These are phyloP conservation scores for Pseudogymnoascus sp. DNA, from an alignment of 2,329 filamentous ascomycete genomes.

Conservation along the genomic window DNA sequence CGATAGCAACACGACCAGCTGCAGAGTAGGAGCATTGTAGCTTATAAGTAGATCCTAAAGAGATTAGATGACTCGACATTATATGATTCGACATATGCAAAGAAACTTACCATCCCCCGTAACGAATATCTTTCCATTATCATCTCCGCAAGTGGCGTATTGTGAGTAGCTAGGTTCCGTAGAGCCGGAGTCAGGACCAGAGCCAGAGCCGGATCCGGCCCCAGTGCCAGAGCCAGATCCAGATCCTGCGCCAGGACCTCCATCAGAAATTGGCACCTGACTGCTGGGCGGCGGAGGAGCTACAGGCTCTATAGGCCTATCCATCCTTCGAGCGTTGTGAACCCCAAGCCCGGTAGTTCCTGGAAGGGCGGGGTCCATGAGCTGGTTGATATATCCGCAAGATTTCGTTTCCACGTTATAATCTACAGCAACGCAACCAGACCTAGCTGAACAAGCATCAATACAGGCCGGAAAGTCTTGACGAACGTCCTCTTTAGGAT, in stretches of 20 bases:
- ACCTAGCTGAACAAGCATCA: conserved; percentile 12
- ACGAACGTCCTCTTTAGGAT: neutral
- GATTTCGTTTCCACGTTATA: conserved; percentile 4
- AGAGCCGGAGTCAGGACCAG: neutral
- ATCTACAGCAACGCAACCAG: conserved; percentile 12
- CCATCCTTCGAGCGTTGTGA: neutral
- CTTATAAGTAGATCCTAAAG: neutral
- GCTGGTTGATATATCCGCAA: neutral
- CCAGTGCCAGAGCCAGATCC: neutral
- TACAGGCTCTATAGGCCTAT: neutral
- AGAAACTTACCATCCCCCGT: neutral
- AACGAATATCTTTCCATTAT: neutral
- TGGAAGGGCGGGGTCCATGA: neutral
- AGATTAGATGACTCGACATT: neutral
- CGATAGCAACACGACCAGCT: neutral
- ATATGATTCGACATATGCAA: neutral
- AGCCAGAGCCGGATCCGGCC: neutral
- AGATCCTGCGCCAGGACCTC: neutral
- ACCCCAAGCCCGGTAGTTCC: neutral
- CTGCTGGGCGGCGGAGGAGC: neutral
- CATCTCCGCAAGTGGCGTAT: neutral
- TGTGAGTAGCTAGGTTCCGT: neutral
- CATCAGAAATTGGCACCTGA: neutral
- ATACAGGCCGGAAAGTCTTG: conserved; percentile 11
- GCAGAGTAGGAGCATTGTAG: neutral